Conservation (phyloP, 179 eudicot species). For the Monotropa hypopitys region DNA sequence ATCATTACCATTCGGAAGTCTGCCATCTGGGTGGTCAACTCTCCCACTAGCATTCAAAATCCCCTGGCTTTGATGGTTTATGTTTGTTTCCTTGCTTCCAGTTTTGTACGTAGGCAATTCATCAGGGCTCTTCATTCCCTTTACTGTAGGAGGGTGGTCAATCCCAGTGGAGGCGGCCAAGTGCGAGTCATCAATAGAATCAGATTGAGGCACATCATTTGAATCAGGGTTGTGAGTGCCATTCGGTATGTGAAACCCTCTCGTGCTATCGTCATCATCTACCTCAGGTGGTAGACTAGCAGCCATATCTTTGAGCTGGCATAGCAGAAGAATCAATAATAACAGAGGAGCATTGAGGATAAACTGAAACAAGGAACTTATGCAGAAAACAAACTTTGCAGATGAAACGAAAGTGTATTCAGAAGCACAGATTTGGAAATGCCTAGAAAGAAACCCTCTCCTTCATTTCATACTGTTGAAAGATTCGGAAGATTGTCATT, state of each 20-base stretch:
- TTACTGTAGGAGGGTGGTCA: conserved; percentile 19
- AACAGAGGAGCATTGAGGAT: background rate
- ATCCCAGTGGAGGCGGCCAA: conserved; percentile 19
- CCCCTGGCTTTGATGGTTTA: conserved; percentile 27
- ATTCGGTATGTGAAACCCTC: conserved; percentile 36
- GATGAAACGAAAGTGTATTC: background rate
- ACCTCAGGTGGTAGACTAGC: conserved; percentile 84
- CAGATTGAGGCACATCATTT: conserved; percentile 33
- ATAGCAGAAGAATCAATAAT: background rate
- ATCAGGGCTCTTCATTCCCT: conserved; percentile 25
- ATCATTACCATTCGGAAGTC: conserved; percentile 29
- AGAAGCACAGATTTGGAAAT: background rate
- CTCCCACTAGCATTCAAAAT: conserved; percentile 20
- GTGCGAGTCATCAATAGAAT: conserved; percentile 17
- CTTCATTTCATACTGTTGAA: background rate
- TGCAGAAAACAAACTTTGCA: background rate
- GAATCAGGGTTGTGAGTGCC: conserved; percentile 39
- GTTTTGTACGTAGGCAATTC: conserved; percentile 26
- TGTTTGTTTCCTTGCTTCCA: conserved; percentile 18
- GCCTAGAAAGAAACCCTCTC: background rate
- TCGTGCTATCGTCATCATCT: conserved; percentile 46
- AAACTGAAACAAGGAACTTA: background rate
- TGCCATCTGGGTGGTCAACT: conserved; percentile 27
- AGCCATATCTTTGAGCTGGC: conserved; percentile 89
- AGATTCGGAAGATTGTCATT: background rate